These are phyloP conservation scores for Aureobasidium musti DNA, from an alignment of 2,329 filamentous ascomycete species.

Conservation along the genomic window DNA sequence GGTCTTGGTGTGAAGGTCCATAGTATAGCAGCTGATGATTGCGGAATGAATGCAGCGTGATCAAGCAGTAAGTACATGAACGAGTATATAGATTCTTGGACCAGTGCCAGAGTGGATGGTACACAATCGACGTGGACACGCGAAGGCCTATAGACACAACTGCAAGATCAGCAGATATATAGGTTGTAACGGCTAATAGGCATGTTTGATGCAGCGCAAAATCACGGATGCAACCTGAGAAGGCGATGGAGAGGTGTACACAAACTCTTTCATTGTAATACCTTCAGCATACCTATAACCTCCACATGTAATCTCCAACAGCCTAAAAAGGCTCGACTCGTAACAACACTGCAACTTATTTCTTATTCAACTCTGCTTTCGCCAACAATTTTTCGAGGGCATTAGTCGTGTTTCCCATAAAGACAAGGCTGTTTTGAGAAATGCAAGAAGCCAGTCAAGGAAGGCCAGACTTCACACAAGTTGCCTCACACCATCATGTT, in stretches of 20 bases:
- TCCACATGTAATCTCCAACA: constrained; percentile 9
- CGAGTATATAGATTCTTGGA: background rate
- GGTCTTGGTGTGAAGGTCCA: constrained; percentile 1
- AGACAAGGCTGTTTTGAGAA: constrained; percentile 15
- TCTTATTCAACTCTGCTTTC: background rate
- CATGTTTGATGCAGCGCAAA: background rate
- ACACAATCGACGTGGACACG: background rate
- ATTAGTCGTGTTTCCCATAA: constrained; percentile 28
- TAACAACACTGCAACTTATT: constrained; percentile 20
- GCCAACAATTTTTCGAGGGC: constrained; percentile 15
- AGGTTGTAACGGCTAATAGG: background rate
- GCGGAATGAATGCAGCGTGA: background rate
- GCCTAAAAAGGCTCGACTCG: constrained; percentile 1
- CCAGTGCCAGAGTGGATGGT: background rate
- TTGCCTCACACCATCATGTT: background rate
- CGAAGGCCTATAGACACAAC: background rate
- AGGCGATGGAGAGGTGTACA: background rate
- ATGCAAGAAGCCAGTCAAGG: constrained; percentile 2
- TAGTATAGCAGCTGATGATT: background rate
- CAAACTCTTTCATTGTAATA: constrained; percentile 27
- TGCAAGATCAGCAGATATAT: constrained; percentile 7
- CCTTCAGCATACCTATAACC: constrained; percentile 20
- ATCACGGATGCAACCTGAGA: background rate
- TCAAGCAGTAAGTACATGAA: too few species aligned
- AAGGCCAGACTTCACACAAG: constrained; percentile 13